Percentiles rank a stretch among this genome's conserved stretches.
Conservation (phyloP, 345 rosid species). For the Boechera retrofracta region DNA sequence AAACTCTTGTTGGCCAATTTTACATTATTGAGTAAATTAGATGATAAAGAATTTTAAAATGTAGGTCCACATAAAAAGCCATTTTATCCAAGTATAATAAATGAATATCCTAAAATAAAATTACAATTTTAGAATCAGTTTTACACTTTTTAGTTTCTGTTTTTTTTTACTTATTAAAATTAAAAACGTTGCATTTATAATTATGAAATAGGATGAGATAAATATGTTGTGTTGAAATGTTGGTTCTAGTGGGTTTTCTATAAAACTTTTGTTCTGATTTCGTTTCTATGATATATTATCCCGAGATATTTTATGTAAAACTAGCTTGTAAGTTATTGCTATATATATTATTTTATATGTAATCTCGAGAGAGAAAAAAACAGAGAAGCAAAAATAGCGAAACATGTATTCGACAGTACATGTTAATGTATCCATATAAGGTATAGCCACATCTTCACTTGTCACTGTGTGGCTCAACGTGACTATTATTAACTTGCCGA, state of each 20-base stretch:
- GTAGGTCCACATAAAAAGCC: conserved; percentile 38
- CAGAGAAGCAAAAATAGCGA: conserved; percentile 30
- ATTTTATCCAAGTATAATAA: conserved; percentile 2
- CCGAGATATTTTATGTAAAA: background rate
- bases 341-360: background rate
- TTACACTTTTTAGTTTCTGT: background rate
- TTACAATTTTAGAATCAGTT: background rate
- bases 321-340: background rate
- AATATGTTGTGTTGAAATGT: background rate
- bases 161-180: too few relatives aligned
- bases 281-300: background rate
- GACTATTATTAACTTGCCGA: conserved; percentile 17
- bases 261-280: background rate
- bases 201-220: too few relatives aligned
- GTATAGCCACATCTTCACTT: conserved; percentile 30
- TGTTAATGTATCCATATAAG: conserved; percentile 15
- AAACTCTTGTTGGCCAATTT: conserved; percentile 44
- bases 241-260: background rate
- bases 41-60: conserved; percentile 25
- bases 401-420: conserved; percentile 42
- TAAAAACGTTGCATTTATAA: too few relatives aligned
- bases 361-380: background rate
- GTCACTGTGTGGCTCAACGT: conserved; percentile 35
- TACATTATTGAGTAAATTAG: conserved; percentile 34
- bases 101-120: background rate